Conservation (phyloP, 208 protist species). For the Wallacemonas collosoma region DNA sequence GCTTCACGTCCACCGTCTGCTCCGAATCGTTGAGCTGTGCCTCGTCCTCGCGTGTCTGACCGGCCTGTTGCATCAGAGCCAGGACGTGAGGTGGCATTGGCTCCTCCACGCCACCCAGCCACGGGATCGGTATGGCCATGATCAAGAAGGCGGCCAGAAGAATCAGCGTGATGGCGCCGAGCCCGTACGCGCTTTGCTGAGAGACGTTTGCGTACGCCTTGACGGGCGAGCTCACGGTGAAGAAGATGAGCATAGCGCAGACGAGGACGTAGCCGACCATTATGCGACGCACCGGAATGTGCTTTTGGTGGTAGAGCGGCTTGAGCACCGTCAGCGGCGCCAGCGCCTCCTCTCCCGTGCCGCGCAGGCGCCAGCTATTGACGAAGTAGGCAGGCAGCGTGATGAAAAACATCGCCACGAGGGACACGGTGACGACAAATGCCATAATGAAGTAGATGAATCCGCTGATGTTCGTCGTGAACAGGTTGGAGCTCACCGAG, state of each 20-base stretch:
- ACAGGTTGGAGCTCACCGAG: constrained; percentile 44
- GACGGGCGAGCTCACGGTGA: constrained; percentile 54
- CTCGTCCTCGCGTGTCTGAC: constrained; percentile 16
- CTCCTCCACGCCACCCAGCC: constrained; percentile 58
- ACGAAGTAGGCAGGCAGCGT: constrained; percentile 64
- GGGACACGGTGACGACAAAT: constrained; percentile 40
- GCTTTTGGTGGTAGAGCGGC: constrained; percentile 51
- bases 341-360: constrained; percentile 43
- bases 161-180: constrained; percentile 36
- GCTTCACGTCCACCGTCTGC: not conserved
- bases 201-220: constrained; percentile 39
- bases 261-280: constrained; percentile 48
- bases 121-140: constrained; percentile 44
- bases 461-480: constrained; percentile 37
- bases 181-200: constrained; percentile 21
- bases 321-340: constrained; percentile 24
- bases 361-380: constrained; percentile 60
- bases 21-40: constrained; percentile 8
- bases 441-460: constrained; percentile 66
- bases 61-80: not conserved
- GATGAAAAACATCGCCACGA: constrained; percentile 40
- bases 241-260: constrained; percentile 48
- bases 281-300: constrained; percentile 51
- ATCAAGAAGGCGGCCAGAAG: constrained; percentile 41
- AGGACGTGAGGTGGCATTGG: constrained; percentile 14